Evolutionary conservation across 805 yeast genomes (phyloP).

Genomic region (Grigorovia humatica): DNA sequence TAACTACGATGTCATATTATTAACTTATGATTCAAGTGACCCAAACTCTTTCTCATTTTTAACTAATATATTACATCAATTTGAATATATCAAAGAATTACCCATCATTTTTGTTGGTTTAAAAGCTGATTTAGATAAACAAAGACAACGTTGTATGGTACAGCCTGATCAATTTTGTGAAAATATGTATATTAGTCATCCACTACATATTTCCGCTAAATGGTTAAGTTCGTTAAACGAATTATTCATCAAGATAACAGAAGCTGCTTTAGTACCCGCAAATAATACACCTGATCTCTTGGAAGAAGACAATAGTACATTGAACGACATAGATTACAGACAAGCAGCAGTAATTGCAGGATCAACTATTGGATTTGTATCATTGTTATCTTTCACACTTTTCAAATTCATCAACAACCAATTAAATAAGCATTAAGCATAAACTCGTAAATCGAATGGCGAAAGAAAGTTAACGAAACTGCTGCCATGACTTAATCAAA

Average conservation of each 20-base stretch:
- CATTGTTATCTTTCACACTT: constrained; percentile 54
- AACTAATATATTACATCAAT: constrained; percentile 53
- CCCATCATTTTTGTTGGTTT: constrained; percentile 86
- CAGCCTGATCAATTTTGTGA: constrained; percentile 86
- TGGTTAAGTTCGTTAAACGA: constrained; percentile 87
- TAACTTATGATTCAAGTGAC: constrained; percentile 88
- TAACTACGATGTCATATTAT: constrained; percentile 84
- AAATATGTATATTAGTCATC: constrained; percentile 57
- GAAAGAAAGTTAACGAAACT: too few species aligned
- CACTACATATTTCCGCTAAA: constrained; percentile 78
- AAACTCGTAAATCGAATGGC: background rate
- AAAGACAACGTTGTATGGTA: constrained; percentile 74
- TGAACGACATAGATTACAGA: constrained; percentile 38
- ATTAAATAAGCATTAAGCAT: constrained; percentile 1
- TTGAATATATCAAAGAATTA: constrained; percentile 48
- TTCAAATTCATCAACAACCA: constrained; percentile 32
- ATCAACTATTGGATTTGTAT: constrained; percentile 58
- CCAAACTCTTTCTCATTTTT: constrained; percentile 87
- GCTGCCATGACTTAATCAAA: too few species aligned
- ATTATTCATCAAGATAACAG: constrained; percentile 75
- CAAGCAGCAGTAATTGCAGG: constrained; percentile 51
- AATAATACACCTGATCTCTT: constrained; percentile 69
- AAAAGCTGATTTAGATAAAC: constrained; percentile 92
- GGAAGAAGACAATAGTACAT: constrained; percentile 40
- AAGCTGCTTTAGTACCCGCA: constrained; percentile 74